A percentile compares a stretch with the other conserved stretches of the same genome.
Evolutionary conservation across 2,329 filamentous ascomycete species (phyloP).

Genomic region (Trichoderma atrobrunneum): DNA sequence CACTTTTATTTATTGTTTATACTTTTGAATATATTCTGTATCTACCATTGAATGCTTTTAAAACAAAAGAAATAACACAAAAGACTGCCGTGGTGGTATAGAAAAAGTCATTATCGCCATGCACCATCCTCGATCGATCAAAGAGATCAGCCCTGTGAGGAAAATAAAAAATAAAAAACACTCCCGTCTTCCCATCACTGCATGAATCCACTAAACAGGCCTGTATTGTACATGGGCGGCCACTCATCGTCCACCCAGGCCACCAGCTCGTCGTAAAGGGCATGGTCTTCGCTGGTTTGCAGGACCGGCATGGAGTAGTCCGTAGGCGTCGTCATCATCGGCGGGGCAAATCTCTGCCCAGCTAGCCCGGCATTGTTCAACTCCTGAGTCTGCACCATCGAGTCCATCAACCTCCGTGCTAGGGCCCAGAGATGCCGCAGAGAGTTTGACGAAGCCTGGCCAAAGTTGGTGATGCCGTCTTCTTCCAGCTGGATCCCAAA

Average conservation of each 20-base stretch:
- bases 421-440: slow-evolving; percentile 39
- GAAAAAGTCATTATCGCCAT: neutral
- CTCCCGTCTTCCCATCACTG: neutral
- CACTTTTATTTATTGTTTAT: neutral
- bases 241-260: slow-evolving; percentile 40
- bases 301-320: slow-evolving; percentile 27
- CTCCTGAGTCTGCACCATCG: slow-evolving; percentile 20
- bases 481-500: slow-evolving; percentile 44
- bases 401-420: slow-evolving; percentile 34
- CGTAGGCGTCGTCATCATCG: slow-evolving; percentile 28
- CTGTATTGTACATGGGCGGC: slow-evolving; percentile 32
- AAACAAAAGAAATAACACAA: neutral
- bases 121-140: neutral
- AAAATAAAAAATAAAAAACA: neutral
- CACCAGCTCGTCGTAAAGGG: slow-evolving; percentile 37
- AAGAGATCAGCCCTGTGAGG: neutral
- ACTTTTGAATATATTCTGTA: neutral
- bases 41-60: neutral
- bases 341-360: slow-evolving; percentile 23
- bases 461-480: slow-evolving; percentile 33
- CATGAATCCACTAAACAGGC: slow-evolving; percentile 21
- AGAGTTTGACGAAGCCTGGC: slow-evolving; percentile 33
- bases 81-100: neutral
- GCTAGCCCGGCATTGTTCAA: slow-evolving; percentile 21
- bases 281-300: slow-evolving; percentile 31